phyloP scores from a whole-genome alignment of 2,329 filamentous ascomycete genomes.

The Trichoderma sp. region DNA sequence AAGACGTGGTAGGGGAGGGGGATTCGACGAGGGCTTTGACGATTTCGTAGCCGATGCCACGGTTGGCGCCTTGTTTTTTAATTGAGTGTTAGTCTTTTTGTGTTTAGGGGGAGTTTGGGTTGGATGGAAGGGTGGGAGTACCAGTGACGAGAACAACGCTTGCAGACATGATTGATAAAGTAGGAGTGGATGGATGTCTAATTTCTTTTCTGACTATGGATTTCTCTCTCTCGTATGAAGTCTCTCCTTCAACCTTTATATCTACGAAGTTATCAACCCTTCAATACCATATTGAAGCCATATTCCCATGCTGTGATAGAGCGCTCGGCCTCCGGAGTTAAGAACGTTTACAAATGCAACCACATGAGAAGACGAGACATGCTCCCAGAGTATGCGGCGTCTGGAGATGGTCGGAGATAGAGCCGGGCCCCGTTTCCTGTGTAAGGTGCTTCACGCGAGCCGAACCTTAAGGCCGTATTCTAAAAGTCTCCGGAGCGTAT shows the following conservation, averaged over 20 bases:
- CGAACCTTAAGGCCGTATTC: background rate
- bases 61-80: slow-evolving; percentile 42
- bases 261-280: background rate
- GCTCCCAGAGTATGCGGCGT: background rate
- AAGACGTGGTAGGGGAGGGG: slow-evolving; percentile 40
- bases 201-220: background rate
- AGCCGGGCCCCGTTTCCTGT: background rate
- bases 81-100: background rate
- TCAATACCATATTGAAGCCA: background rate
- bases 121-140: slow-evolving; percentile 17
- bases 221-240: background rate
- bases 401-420: background rate
- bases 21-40: slow-evolving; percentile 39
- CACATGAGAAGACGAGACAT: background rate
- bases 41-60: slow-evolving; percentile 49
- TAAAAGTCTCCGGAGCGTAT: background rate
- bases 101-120: background rate
- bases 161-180: background rate
- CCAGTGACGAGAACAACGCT: slow-evolving; percentile 32
- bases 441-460: background rate
- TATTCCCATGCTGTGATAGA: background rate
- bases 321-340: background rate
- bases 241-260: background rate
- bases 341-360: background rate
- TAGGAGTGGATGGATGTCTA: background rate